Conservation (phyloP, 2,329 filamentous ascomycete genomes). For the Pseudocercospora vitis region DNA sequence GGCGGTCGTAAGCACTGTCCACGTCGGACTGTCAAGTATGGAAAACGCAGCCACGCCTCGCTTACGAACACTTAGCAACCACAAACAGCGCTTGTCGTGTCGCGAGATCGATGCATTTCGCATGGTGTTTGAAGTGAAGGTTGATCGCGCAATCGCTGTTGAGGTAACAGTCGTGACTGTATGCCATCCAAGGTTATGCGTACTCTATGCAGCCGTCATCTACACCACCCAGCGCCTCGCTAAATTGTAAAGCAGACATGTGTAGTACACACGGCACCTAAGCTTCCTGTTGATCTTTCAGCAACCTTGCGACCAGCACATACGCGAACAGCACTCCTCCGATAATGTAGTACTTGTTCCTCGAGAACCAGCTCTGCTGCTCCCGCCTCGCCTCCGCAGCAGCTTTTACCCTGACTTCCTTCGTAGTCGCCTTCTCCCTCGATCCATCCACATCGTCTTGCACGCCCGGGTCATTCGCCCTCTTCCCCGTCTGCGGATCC, state of each 20-base stretch:
- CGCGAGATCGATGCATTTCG: too few species aligned
- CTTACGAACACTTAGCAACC: too few species aligned
- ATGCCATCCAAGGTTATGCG: background rate
- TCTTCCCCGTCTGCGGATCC: conserved; percentile 70
- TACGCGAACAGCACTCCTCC: conserved; percentile 75
- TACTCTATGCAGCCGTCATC: background rate
- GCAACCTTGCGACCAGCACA: conserved; percentile 73
- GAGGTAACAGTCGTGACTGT: background rate
- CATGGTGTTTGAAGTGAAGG: background rate
- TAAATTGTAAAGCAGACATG: conserved; percentile 1
- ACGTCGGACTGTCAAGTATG: too few species aligned
- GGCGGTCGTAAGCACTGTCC: too few species aligned
- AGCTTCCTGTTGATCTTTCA: conserved; percentile 52
- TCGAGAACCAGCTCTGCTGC: conserved; percentile 76
- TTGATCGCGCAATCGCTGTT: background rate
- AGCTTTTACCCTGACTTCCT: conserved; percentile 72
- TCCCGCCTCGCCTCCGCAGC: conserved; percentile 72
- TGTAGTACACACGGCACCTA: conserved; percentile 6
- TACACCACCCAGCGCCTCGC: conserved; percentile 5
- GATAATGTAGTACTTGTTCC: conserved; percentile 74
- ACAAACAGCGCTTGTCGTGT: too few species aligned
- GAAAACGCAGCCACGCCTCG: too few species aligned
- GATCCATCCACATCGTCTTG: conserved; percentile 54
- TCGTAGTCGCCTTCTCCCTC: conserved; percentile 48
- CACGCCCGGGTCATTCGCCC: conserved; percentile 62